Base-by-base conservation (phyloP, 306 rosid species). In the Aeschynomene evenia region DNA sequence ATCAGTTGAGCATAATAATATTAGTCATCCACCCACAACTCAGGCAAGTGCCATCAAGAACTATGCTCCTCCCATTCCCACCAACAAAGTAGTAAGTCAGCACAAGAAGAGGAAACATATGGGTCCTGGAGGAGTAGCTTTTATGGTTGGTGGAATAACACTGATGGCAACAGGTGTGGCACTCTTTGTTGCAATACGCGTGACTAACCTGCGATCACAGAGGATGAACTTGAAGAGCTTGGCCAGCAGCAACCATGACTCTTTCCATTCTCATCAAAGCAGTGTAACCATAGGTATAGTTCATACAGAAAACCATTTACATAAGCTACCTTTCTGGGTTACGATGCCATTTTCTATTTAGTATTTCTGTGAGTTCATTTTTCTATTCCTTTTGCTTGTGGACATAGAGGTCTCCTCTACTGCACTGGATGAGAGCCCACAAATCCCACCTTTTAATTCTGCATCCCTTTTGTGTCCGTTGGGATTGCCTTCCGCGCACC, bases 11-110 rank as follows among this genome's bases (percentile, higher is more conserved):
- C 77, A 66, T 34, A 85, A 66, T 34, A 85, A 85, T 60, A 78
- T 85, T 36, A 83, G 78, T 77, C 68, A 64, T 34, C 84, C 84
- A 16, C 91, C 91, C 63, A 69, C 85, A 45, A 71, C 84, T 42
- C 78, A 81, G 72, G 84, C 91, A 68, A 91, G 79, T 70, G 87
- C 89, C 71, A 77, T 83, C 22, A 76, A 82, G 83, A 86, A 86
- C 75, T 63, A 73, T 58, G 80, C 89, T 45, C 77, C 87, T 28
- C 56, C 16, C n/a, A n/a, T n/a, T n/a, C 51, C 21, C 15, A 19
- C 51, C 43, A 77, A 49, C 34, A 79, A 54, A 43, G 54, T 60
- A 43, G 54, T 60, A 64, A 51, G 54, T 29, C 71, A 63, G 51
- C 79, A 66, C 68, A 80, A 81, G 81, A 80, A 81, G 81, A 83